A percentile compares a stretch with the other conserved stretches of the same genome.
These are phyloP conservation scores for Pestalotiopsis sp. DNA, from an alignment of 2,329 filamentous ascomycete species.

Conservation along the genomic window DNA sequence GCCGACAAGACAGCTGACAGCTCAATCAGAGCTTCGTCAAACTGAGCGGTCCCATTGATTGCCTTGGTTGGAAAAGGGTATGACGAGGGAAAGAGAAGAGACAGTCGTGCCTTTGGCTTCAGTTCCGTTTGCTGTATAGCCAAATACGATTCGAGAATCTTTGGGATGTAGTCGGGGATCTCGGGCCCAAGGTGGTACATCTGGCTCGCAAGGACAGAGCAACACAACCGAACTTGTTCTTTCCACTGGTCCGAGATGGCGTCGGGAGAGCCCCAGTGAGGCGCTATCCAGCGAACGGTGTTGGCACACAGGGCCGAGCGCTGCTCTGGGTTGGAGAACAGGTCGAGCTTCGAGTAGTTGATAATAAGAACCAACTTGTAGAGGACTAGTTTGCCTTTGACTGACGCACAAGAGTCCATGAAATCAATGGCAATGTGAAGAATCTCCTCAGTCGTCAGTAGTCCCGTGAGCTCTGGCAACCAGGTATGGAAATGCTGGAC, in stretches of 20 bases:
- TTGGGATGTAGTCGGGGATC: conserved; percentile 85
- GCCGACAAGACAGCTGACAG: conserved; percentile 85
- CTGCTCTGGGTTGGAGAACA: conserved; percentile 80
- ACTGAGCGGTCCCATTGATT: conserved; percentile 56
- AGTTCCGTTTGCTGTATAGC: conserved; percentile 62
- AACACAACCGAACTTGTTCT: conserved; percentile 90
- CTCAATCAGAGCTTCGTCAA: conserved; percentile 87
- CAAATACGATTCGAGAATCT: conserved; percentile 86
- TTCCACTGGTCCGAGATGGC: conserved; percentile 82
- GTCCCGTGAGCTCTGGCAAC: conserved; percentile 83
- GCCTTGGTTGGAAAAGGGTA: conserved; percentile 84
- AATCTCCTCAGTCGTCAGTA: conserved; percentile 81
- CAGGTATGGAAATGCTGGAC: conserved; percentile 97
- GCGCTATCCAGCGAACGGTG: conserved; percentile 86
- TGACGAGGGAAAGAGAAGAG: conserved; percentile 82
- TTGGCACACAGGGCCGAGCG: conserved; percentile 73
- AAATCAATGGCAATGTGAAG: conserved; percentile 90
- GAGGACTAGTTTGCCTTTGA: conserved; percentile 86
- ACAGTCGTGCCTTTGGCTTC: conserved; percentile 66
- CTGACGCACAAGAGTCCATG: conserved; percentile 83
- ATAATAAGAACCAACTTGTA: conserved; percentile 93
- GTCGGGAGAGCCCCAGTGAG: conserved; percentile 82
- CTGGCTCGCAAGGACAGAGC: conserved; percentile 87
- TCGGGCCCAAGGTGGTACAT: conserved; percentile 75
- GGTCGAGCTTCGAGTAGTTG: conserved; percentile 79